Evolutionary conservation across 108 stramenopile species (phyloP).

Genomic region (Skeletonema marinoi): DNA sequence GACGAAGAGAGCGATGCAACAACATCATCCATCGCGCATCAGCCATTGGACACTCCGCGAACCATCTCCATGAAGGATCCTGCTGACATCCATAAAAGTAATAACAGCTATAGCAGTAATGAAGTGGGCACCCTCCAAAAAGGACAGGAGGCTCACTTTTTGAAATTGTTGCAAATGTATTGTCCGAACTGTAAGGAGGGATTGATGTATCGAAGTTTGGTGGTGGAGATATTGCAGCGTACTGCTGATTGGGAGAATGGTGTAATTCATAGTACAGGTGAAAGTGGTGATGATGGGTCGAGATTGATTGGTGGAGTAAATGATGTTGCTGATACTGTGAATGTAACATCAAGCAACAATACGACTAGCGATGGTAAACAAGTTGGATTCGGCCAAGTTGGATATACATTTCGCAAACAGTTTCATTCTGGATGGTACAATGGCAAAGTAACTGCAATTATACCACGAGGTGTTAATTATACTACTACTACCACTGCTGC

Average conservation of each 20-base stretch:
- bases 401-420: slow-evolving; percentile 44
- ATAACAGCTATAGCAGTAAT: not conserved
- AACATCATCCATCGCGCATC: not conserved
- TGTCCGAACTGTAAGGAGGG: slow-evolving; percentile 17
- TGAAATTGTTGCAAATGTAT: slow-evolving; percentile 28
- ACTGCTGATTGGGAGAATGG: slow-evolving; percentile 36
- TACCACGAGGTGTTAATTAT: not conserved
- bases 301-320: not conserved
- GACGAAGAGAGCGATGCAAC: not conserved
- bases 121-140: slow-evolving; percentile 16
- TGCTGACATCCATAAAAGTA: not conserved
- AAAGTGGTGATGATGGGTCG: not conserved
- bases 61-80: not conserved
- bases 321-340: not conserved
- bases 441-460: slow-evolving; percentile 31
- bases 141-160: slow-evolving; percentile 25
- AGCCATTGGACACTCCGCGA: not conserved
- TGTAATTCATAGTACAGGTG: not conserved
- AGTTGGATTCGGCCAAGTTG: slow-evolving; percentile 11
- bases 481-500: too few relatives aligned
- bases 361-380: not conserved
- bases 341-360: too few relatives aligned
- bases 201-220: slow-evolving; percentile 22
- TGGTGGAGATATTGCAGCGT: slow-evolving; percentile 35
- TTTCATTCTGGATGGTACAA: slow-evolving; percentile 41